Percentiles rank a stretch among this genome's conserved stretches.
phyloP scores from a whole-genome alignment of 2,329 filamentous ascomycete genomes.

The Microsporum canis region DNA sequence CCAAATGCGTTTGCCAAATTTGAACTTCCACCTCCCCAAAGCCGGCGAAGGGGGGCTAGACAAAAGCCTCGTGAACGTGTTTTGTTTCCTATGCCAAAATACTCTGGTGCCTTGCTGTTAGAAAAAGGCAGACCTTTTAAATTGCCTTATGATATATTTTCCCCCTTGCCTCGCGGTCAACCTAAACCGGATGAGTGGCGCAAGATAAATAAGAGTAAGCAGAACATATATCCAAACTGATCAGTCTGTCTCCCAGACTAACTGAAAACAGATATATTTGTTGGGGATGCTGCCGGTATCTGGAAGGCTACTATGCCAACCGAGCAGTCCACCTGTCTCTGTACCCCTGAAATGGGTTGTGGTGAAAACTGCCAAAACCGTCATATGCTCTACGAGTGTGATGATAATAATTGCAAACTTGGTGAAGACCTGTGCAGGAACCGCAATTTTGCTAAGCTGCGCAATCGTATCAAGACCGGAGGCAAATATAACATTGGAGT shows the following conservation, averaged over 20 bases:
- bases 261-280: conserved; percentile 64
- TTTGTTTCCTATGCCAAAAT: conserved; percentile 63
- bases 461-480: conserved; percentile 60
- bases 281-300: conserved; percentile 66
- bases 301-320: conserved; percentile 71
- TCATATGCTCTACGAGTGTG: conserved; percentile 96
- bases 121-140: conserved; percentile 70
- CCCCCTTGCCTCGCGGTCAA: conserved; percentile 71
- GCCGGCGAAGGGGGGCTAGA: conserved; percentile 26
- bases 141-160: conserved; percentile 80
- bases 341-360: conserved; percentile 66
- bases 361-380: conserved; percentile 86
- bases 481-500: conserved; percentile 87
- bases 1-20: conserved; percentile 48
- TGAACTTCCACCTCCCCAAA: conserved; percentile 36
- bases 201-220: conserved; percentile 79
- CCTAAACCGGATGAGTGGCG: conserved; percentile 89
- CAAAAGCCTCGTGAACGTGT: conserved; percentile 30
- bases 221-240: not conserved
- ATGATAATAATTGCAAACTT: conserved; percentile 75
- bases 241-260: not conserved
- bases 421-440: conserved; percentile 68
- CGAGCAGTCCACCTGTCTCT: conserved; percentile 68
- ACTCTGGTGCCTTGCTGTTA: conserved; percentile 59
- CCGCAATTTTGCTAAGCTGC: conserved; percentile 72